These are phyloP conservation scores for Dendrobium chrysotoxum DNA, from an alignment of 106 monocot species.

Conservation along the genomic window DNA sequence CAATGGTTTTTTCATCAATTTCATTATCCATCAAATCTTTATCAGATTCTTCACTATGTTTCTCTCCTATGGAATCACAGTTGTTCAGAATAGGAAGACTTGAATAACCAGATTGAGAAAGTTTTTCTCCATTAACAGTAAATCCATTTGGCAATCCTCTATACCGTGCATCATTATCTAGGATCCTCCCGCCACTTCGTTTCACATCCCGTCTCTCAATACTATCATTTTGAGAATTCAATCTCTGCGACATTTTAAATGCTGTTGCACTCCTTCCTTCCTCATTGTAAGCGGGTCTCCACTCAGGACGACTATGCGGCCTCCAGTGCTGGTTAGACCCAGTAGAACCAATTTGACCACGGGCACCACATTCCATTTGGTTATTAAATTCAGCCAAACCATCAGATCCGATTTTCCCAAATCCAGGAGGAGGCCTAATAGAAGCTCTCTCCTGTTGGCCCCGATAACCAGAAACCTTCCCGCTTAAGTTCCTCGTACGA, in stretches of 20 bases:
- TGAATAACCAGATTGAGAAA: neutral
- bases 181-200: neutral
- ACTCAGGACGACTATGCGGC: neutral
- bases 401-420: neutral
- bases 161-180: neutral
- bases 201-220: neutral
- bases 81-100: constrained; percentile 1
- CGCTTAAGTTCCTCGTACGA: neutral
- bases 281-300: neutral
- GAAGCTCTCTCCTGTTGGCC: neutral
- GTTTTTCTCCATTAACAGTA: neutral
- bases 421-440: constrained; percentile 7
- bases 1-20: neutral
- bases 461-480: neutral
- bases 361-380: neutral
- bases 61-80: neutral
- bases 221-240: neutral
- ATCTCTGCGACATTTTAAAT: constrained; percentile 2
- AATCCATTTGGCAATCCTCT: neutral
- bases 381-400: neutral
- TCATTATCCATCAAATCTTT: constrained; percentile 8
- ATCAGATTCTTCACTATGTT: neutral
- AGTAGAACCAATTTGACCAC: constrained; percentile 3
- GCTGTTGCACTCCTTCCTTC: neutral
- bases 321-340: neutral